Evolutionary conservation across 768 basidiomycete genomes (phyloP).

Genomic region (Multifurca ochricompacta): DNA sequence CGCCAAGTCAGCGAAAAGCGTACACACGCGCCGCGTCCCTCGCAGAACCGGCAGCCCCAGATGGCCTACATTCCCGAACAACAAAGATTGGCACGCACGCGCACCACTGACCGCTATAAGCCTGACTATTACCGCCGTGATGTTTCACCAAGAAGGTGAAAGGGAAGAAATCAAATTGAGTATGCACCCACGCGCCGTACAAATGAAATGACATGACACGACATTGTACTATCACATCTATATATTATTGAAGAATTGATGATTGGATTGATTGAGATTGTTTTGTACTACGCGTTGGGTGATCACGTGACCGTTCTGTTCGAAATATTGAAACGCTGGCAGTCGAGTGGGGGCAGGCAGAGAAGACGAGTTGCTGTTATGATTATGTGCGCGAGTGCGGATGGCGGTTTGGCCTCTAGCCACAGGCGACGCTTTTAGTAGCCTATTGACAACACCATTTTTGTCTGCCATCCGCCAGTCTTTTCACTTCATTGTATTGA

Average conservation of each 20-base stretch:
- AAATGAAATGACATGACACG: neutral
- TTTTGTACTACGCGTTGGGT: neutral
- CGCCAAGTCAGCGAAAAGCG: slow-evolving; percentile 16
- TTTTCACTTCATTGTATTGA: neutral
- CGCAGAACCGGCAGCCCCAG: slow-evolving; percentile 16
- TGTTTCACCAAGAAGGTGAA: slow-evolving; percentile 29
- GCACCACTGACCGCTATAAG: slow-evolving; percentile 22
- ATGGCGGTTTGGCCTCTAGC: slow-evolving; percentile 8
- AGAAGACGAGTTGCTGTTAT: neutral
- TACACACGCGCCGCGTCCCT: neutral
- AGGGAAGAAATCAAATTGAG: neutral
- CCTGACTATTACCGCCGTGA: slow-evolving; percentile 28
- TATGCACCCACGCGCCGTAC: neutral
- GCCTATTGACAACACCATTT: slow-evolving; percentile 17
- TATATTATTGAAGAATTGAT: too few species aligned
- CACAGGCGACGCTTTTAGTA: slow-evolving; percentile 5
- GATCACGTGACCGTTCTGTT: slow-evolving; percentile 10
- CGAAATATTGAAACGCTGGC: neutral
- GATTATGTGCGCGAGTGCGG: neutral
- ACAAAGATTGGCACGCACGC: slow-evolving; percentile 7
- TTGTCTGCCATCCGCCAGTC: neutral
- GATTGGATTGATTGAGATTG: too few species aligned
- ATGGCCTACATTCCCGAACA: slow-evolving; percentile 10
- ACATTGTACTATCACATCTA: slow-evolving; percentile 1
- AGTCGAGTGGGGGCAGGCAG: neutral